Conservation (phyloP, 257 asterid species). For the Fraxinus anomala region DNA sequence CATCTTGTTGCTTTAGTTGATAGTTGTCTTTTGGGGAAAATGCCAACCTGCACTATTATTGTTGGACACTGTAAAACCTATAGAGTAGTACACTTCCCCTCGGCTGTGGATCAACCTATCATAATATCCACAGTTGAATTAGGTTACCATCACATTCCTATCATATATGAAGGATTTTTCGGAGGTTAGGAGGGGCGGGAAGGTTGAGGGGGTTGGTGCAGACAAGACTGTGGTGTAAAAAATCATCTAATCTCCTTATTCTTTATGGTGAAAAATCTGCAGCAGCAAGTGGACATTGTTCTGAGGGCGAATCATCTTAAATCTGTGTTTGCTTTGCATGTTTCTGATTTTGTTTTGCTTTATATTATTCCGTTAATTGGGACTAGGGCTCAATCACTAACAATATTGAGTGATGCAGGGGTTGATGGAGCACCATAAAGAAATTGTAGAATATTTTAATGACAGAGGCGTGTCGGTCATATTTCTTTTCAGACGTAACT, state of each 20-base stretch:
- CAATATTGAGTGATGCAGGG: slow-evolving; percentile 48
- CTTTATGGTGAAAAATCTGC: background rate
- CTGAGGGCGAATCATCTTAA: background rate
- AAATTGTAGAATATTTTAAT: slow-evolving; percentile 59
- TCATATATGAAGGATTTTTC: background rate
- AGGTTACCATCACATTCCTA: background rate
- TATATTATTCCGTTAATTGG: background rate
- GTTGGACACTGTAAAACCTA: too few species aligned
- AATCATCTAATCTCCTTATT: background rate
- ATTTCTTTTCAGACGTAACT: slow-evolving; percentile 67
- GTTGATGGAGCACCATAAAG: slow-evolving; percentile 54
- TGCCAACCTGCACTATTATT: background rate
- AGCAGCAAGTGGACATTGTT: background rate
- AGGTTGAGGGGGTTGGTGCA: background rate
- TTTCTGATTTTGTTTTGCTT: background rate
- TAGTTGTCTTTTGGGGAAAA: background rate
- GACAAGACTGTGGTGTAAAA: background rate
- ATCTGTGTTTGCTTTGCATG: background rate
- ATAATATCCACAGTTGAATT: background rate
- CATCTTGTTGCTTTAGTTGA: background rate
- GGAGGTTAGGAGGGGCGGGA: background rate
- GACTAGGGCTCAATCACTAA: background rate
- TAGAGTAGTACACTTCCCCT: background rate
- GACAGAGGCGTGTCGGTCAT: slow-evolving; percentile 58
- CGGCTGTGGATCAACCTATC: background rate